These are phyloP conservation scores for Lithospermum erythrorhizon DNA, from an alignment of 257 asterid species.

Conservation along the genomic window DNA sequence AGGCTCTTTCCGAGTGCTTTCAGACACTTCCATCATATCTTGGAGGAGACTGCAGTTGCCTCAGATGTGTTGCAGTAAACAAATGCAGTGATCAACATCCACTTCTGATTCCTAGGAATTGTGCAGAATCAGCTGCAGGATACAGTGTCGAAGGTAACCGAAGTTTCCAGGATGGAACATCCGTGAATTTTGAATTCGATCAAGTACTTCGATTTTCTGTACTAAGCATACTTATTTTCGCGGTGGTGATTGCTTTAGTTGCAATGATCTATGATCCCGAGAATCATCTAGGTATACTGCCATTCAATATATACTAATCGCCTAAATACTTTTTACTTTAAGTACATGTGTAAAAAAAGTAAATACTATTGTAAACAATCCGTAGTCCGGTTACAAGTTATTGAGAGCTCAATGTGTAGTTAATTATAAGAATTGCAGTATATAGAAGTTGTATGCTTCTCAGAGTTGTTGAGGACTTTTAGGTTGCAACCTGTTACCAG, in stretches of 20 bases:
- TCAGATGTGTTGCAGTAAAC: constrained; percentile 36
- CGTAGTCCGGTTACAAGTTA: too few relatives aligned
- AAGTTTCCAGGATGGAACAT: constrained; percentile 21
- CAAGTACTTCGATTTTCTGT: constrained; percentile 43
- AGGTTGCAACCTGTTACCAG: too few relatives aligned
- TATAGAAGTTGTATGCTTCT: too few relatives aligned
- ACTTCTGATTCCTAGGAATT: constrained; percentile 7
- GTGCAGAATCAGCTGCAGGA: constrained; percentile 18
- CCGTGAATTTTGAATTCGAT: constrained; percentile 20
- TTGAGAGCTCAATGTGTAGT: too few relatives aligned
- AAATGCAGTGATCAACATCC: constrained; percentile 13
- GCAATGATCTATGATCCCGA: constrained; percentile 53
- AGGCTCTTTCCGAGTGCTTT: constrained; percentile 40
- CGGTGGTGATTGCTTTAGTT: constrained; percentile 49
- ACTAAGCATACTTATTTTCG: constrained; percentile 55
- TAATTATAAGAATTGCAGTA: too few relatives aligned
- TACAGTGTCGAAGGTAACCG: constrained; percentile 20
- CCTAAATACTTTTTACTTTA: not conserved
- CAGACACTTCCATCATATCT: constrained; percentile 67
- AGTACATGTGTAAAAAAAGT: not conserved
- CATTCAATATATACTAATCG: not conserved
- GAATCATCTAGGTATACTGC: constrained; percentile 31
- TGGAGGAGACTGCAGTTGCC: constrained; percentile 71
- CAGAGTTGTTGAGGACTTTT: too few relatives aligned
- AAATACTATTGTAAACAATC: not conserved